phyloP scores from a whole-genome alignment of 805 yeast genomes.

The Teunomyces lycoperdinae region DNA sequence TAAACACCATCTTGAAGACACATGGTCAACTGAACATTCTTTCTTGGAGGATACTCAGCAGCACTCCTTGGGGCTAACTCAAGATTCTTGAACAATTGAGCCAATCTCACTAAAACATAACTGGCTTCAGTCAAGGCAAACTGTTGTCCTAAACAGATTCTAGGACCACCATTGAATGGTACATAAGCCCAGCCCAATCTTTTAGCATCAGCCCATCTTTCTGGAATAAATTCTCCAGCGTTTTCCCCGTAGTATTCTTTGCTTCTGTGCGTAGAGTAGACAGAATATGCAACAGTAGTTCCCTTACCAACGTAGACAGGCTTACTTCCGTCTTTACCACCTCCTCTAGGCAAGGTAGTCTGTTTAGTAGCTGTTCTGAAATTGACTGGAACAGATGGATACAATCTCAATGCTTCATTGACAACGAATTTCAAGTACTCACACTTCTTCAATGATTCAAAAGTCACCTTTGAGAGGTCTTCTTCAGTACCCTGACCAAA shows the following conservation, averaged over 20 bases:
- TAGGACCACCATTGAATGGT: slow-evolving; percentile 28
- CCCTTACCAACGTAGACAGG: slow-evolving; percentile 21
- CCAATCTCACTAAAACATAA: slow-evolving; percentile 20
- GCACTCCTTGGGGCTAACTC: slow-evolving; percentile 10
- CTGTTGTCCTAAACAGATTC: slow-evolving; percentile 30
- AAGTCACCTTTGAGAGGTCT: slow-evolving; percentile 19
- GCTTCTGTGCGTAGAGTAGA: slow-evolving; percentile 44
- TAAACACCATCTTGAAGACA: slow-evolving; percentile 21
- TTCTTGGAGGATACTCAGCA: slow-evolving; percentile 29
- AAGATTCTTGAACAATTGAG: slow-evolving; percentile 21
- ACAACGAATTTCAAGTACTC: slow-evolving; percentile 24
- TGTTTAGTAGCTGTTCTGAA: slow-evolving; percentile 24
- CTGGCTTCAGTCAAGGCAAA: slow-evolving; percentile 29
- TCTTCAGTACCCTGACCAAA: slow-evolving; percentile 21
- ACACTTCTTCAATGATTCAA: slow-evolving; percentile 24
- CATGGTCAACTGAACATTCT: slow-evolving; percentile 25
- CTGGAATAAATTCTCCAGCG: slow-evolving; percentile 20
- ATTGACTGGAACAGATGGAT: slow-evolving; percentile 27
- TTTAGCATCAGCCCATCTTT: slow-evolving; percentile 20
- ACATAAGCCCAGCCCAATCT: slow-evolving; percentile 27
- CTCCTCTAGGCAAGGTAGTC: slow-evolving; percentile 25
- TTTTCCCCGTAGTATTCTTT: slow-evolving; percentile 22
- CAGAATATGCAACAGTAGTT: slow-evolving; percentile 18
- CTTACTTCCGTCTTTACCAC: slow-evolving; percentile 18
- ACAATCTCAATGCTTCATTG: slow-evolving; percentile 24